Evolutionary conservation across 73 alveolate genomes (phyloP).

Genomic region (Paraurostyla sp.): DNA sequence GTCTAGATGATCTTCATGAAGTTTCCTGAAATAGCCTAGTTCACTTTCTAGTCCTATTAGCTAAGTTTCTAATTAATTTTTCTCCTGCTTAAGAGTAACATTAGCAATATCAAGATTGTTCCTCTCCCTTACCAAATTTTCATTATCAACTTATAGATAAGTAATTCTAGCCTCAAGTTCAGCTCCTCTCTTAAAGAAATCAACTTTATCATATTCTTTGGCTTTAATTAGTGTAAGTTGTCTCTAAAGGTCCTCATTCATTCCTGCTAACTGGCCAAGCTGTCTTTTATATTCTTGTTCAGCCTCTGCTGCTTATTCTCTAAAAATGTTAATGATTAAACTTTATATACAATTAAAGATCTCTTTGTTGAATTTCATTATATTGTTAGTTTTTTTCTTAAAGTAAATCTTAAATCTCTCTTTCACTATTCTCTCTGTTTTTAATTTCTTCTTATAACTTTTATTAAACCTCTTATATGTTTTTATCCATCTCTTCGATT

Average conservation of each 20-base stretch:
- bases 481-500: constrained; percentile 21
- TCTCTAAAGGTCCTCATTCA: neutral
- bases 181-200: constrained; percentile 22
- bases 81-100: neutral
- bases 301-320: neutral
- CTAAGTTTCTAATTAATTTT: neutral
- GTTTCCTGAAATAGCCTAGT: neutral
- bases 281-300: neutral
- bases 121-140: constrained; percentile 38
- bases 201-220: constrained; percentile 57
- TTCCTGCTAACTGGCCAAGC: neutral
- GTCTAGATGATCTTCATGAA: constrained; percentile 48
- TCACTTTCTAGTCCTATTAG: neutral
- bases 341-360: neutral
- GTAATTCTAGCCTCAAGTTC: constrained; percentile 44
- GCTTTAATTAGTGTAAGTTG: constrained; percentile 38
- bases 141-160: constrained; percentile 26
- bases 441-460: neutral
- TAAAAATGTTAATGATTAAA: neutral
- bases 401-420: neutral
- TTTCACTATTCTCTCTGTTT: neutral
- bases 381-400: neutral
- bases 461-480: neutral
- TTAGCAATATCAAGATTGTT: constrained; percentile 33
- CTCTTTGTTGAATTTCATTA: neutral